Base-by-base conservation (phyloP, 257 asterid genomes). In the Solanum peruvianum region DNA sequence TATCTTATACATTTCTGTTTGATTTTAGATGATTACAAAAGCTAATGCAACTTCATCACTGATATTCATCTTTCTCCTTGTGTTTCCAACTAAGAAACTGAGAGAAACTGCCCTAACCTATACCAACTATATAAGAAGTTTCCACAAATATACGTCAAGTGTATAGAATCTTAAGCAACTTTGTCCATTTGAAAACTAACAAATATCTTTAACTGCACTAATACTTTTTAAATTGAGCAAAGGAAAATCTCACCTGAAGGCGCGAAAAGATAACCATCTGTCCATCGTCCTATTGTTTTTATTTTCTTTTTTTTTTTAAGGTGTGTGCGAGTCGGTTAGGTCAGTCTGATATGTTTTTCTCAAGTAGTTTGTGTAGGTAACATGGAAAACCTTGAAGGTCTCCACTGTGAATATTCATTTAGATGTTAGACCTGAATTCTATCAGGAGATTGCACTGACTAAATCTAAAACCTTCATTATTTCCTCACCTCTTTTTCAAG, bases 401-500 rank as follows among this genome's bases (percentile, higher is more conserved):
- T 80, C 85, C 62, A 29, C 67, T 16, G 27, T 80, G 85, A 80
- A 49, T 80, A 11, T 47, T 47, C 67, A 80, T 16, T 47, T 3
- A 49, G 64, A 80, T 21, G 18, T 47, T 80, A 47, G 27, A 49
- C 44, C 85, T 47, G 44, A 80, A n/a, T 16, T 80, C 67, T 80
- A 80, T 29, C 44, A 47, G 67, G 44, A 80, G 44, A 47, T 29
- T 4, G 18, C 18, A 47, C 67, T 29, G 25, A 29, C 44, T 15
- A 47, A 80, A 80, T 47, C 85, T 47, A 80, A 80, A 80, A 49
- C 18, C 72, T 72, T 44, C 39, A n/a, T 25, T 47, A 14, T 75
- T 75, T 85, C 44, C 92, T 93, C 89, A 97, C 99, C 99, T 90
- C 92, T 85, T 93, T 90, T 94, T 93, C 91, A 78, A 95, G 90